Percentiles rank a stretch among this genome's conserved stretches.
These are phyloP conservation scores for Chaetomiaceae sp. DNA, from an alignment of 2,329 filamentous ascomycete species.

Conservation along the genomic window DNA sequence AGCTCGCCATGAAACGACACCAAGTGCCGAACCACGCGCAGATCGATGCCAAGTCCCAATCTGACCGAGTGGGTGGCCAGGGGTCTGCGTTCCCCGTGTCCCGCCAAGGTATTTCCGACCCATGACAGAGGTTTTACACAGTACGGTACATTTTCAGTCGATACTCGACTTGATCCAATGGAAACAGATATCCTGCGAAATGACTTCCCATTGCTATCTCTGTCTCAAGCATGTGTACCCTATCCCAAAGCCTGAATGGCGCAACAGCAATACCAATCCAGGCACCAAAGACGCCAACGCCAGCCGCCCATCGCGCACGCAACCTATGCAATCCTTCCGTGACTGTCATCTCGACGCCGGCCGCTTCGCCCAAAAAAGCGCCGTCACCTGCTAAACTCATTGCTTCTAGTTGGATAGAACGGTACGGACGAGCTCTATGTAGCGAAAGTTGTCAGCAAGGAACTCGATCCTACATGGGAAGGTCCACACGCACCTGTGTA, in stretches of 20 bases:
- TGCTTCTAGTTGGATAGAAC: conserved; percentile 71
- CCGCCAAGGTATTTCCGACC: too few relatives aligned
- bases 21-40: background rate
- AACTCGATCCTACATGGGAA: background rate
- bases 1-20: background rate
- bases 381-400: background rate
- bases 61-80: too few relatives aligned
- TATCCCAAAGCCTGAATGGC: conserved; percentile 22
- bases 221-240: conserved; percentile 9
- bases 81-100: too few relatives aligned
- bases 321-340: conserved; percentile 23
- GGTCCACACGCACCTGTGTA: conserved; percentile 70
- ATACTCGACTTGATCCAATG: background rate
- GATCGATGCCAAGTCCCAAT: background rate
- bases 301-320: conserved; percentile 17
- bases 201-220: conserved; percentile 13
- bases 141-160: too few relatives aligned
- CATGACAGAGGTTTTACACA: too few relatives aligned
- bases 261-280: conserved; percentile 16
- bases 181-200: background rate
- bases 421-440: conserved; percentile 72
- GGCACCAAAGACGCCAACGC: conserved; percentile 28
- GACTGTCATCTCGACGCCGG: conserved; percentile 7
- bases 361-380: conserved; percentile 16
- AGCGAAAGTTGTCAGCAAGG: conserved; percentile 5